Percentiles rank a stretch among this genome's conserved stretches.
phyloP scores from a whole-genome alignment of 2,329 filamentous ascomycete genomes.

The Cadophora sp. region DNA sequence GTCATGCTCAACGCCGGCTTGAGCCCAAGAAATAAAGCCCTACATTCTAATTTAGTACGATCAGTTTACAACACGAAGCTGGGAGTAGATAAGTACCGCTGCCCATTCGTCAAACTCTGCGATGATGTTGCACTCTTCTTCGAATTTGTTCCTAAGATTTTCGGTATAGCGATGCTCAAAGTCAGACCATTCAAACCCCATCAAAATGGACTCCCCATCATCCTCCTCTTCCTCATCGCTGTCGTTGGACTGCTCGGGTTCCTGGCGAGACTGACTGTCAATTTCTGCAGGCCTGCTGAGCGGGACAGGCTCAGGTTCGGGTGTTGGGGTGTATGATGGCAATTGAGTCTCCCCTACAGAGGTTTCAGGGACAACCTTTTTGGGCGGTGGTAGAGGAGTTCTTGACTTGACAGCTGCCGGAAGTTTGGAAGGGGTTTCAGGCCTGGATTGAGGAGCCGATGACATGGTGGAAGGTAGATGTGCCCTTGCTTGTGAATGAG shows the following conservation, averaged over 20 bases:
- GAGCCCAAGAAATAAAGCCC: conserved; percentile 84
- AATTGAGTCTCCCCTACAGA: conserved; percentile 16
- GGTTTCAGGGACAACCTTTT: not conserved
- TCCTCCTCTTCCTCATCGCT: conserved; percentile 20
- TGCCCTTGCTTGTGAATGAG: not conserved
- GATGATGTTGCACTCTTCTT: conserved; percentile 69
- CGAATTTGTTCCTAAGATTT: conserved; percentile 67
- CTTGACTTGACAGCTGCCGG: not conserved
- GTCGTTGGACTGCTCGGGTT: conserved; percentile 19
- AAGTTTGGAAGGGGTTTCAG: conserved; percentile 27
- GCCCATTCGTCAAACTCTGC: conserved; percentile 72
- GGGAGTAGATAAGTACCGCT: conserved; percentile 45
- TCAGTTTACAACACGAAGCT: not conserved
- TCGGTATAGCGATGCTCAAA: conserved; percentile 73
- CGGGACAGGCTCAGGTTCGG: conserved; percentile 7
- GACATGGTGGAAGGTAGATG: conserved; percentile 28
- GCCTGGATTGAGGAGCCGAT: conserved; percentile 23
- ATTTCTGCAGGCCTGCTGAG: conserved; percentile 13
- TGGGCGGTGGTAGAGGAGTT: conserved; percentile 14
- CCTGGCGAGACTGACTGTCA: conserved; percentile 1
- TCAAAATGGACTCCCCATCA: conserved; percentile 31
- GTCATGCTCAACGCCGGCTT: conserved; percentile 74
- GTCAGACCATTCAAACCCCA: conserved; percentile 75
- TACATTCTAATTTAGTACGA: conserved; percentile 46
- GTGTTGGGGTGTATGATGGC: conserved; percentile 18